Evolutionary conservation across 2,329 filamentous ascomycete species (phyloP).

Genomic region (Magnaporthiopsis rhizophila): DNA sequence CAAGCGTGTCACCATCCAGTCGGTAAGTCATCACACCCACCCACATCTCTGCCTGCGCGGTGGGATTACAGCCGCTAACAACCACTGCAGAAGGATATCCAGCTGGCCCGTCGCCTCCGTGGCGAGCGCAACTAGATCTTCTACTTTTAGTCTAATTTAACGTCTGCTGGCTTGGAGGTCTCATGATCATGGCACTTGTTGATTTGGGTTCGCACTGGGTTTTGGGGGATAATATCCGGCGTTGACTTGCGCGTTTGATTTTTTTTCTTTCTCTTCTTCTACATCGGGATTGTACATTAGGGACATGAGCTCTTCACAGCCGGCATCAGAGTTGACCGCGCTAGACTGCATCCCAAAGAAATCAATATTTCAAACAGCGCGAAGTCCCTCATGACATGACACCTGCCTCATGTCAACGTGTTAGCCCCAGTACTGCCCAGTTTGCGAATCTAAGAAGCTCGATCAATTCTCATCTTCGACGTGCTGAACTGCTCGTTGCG

Average conservation of each 20-base stretch:
- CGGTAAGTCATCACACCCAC: constrained; percentile 30
- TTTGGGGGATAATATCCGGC: constrained; percentile 29
- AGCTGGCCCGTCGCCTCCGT: constrained; percentile 89
- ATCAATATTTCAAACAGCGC: constrained; percentile 3
- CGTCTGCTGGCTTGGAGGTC: constrained; percentile 15
- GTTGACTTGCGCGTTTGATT: constrained; percentile 19
- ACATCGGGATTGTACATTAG: constrained; percentile 38
- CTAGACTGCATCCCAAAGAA: neutral
- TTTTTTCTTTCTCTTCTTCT: no score
- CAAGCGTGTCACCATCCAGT: constrained; percentile 94
- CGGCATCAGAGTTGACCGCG: neutral
- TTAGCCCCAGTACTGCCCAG: no score
- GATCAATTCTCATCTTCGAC: no score
- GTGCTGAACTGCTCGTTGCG: no score
- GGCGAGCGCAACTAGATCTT: constrained; percentile 75
- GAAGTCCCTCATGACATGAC: no score
- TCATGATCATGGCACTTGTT: constrained; percentile 21
- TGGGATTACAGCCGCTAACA: constrained; percentile 24
- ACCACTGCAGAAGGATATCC: constrained; percentile 85
- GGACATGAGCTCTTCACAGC: neutral
- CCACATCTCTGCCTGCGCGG: no score
- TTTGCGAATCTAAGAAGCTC: no score
- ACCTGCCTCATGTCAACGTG: no score
- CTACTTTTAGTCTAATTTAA: constrained; percentile 11
- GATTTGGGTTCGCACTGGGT: constrained; percentile 29